Evolutionary conservation across 73 alveolate genomes (phyloP).

Genomic region (Paramecium bursaria): DNA sequence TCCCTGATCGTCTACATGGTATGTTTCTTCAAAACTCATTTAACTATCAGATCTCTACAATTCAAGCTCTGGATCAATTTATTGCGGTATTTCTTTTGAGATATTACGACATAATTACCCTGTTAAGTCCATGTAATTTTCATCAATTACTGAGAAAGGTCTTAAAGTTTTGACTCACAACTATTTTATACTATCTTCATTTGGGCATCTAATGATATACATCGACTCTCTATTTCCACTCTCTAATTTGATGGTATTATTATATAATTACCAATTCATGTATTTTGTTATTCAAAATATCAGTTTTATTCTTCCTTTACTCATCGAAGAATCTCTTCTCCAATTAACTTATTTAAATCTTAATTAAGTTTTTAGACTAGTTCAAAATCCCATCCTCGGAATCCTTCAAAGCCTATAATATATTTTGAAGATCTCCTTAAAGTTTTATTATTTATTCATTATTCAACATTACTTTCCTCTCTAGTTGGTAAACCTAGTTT

Average conservation of each 20-base stretch:
- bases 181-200: neutral
- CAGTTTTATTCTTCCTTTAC: neutral
- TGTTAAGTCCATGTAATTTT: no score
- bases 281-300: neutral
- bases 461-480: neutral
- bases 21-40: conserved; percentile 50
- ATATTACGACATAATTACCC: no score
- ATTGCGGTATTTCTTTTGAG: no score
- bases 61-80: no score
- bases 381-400: neutral
- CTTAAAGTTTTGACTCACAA: no score
- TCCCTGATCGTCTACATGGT: conserved; percentile 22
- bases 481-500: no score
- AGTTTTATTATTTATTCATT: neutral
- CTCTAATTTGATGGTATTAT: neutral
- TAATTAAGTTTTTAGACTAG: neutral
- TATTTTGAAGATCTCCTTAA: neutral
- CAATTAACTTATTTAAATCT: no score
- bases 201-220: neutral
- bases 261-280: neutral
- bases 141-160: no score
- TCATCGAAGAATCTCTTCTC: neutral
- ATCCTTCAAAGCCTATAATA: neutral
- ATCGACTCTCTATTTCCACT: neutral
- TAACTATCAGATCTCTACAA: no score